Evolutionary conservation across 2,329 filamentous ascomycete species (phyloP).

Genomic region (Sporothrix humicola): DNA sequence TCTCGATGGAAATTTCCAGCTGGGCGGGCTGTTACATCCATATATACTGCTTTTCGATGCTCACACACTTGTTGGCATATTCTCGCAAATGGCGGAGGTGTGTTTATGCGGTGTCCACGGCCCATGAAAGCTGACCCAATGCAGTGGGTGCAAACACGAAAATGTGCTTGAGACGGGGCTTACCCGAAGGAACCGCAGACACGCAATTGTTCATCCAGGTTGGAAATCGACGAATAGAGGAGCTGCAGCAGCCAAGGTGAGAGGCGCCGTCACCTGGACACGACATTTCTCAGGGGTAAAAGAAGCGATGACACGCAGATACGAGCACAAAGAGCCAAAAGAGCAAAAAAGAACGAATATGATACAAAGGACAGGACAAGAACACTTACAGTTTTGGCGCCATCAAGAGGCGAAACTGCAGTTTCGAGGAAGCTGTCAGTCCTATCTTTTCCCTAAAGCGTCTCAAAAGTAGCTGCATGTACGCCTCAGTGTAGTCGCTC

Average conservation of each 20-base stretch:
- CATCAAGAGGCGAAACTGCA: constrained; percentile 14
- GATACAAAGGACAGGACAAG: not conserved
- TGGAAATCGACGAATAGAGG: constrained; percentile 12
- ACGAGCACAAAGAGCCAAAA: constrained; percentile 25
- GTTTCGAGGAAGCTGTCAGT: not conserved
- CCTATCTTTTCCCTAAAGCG: not conserved
- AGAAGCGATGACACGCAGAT: constrained; percentile 32
- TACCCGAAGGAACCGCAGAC: constrained; percentile 15
- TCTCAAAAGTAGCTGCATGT: not conserved
- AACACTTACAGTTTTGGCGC: constrained; percentile 13
- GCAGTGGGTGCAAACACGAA: not conserved
- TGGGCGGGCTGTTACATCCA: constrained; percentile 20
- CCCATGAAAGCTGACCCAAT: not conserved
- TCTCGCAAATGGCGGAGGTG: not conserved
- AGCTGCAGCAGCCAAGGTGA: not conserved
- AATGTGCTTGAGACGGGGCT: constrained; percentile 11
- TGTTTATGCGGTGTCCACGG: not conserved
- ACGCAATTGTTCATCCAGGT: not conserved
- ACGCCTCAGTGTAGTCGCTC: not conserved
- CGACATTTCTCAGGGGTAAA: constrained; percentile 33
- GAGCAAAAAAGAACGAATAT: not conserved
- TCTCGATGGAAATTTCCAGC: not conserved
- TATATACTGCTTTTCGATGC: constrained; percentile 27
- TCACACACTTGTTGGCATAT: not conserved
- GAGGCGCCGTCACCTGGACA: constrained; percentile 17